Evolutionary conservation across 73 alveolate species (phyloP), one percentile per base, ranked within the genome.

Genomic region (Paramecium tetraurelia): DNA sequence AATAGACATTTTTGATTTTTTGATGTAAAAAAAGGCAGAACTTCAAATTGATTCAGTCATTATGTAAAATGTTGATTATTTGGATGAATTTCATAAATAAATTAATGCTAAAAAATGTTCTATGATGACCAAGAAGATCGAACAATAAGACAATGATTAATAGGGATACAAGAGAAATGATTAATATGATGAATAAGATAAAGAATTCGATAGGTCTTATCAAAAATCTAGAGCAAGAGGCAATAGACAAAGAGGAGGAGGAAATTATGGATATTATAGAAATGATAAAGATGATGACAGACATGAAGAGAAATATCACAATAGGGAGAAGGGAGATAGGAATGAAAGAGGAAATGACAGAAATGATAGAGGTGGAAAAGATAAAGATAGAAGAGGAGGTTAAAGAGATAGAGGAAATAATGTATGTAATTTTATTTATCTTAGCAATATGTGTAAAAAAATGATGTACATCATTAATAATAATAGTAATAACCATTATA

Each of bases 21-120:
- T 80, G 21, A 80, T 27, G 43, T 20, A 57, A 16, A 80, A 22
- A 22, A 80, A 46, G n/a, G 46, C 24, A 18, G 71, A 80, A 48
- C 57, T 44, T 44, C 12, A 63, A 7, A 22, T 80, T 12, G 90
- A 80, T 44, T 80, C 70, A 24, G 44, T 80, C 5, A 80, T 46
- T 21, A 80, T 80, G 90, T 10, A 24, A 20, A 80, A 80, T 80
- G 75, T 80, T 41, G 90, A 80, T 80, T 80, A 80, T 46, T 80
- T 80, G 72, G 90, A 80, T 20, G 90, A 80, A 22, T 80, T 80
- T 80, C 75, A 80, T 44, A 80, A 46, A 22, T 35, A 80, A 43
- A 41, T 80, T 11, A 72, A 72, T 31, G 5, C 33, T 22, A 72
- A 72, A 72, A 21, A 40, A 72, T 38, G 40, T 11, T 36, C 36